These are phyloP conservation scores for Xylaria sp. DNA, from an alignment of 2,329 filamentous ascomycete species.

Conservation along the genomic window DNA sequence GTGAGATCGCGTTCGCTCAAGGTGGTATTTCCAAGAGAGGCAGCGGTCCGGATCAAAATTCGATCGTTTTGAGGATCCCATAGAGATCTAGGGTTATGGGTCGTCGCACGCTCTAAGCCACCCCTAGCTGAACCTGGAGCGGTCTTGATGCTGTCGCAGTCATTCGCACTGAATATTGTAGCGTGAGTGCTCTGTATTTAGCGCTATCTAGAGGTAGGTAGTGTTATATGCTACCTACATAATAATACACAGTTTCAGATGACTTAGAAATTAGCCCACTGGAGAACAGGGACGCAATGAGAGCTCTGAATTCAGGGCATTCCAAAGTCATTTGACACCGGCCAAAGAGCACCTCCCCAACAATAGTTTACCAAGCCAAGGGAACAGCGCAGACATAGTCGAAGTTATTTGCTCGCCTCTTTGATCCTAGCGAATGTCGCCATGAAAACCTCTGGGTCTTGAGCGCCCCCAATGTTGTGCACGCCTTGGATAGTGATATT, in stretches of 20 bases:
- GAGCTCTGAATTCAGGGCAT: background rate
- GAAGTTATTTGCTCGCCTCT: conserved; percentile 23
- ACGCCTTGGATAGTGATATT: conserved; percentile 70
- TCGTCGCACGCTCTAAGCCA: background rate
- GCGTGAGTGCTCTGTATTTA: too few relatives aligned
- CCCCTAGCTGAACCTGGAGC: background rate
- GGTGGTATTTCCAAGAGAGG: conserved; percentile 40
- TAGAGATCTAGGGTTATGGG: background rate
- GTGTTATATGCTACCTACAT: too few relatives aligned
- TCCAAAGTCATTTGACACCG: background rate
- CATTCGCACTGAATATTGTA: too few relatives aligned
- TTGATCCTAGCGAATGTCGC: conserved; percentile 39
- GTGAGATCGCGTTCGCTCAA: conserved; percentile 42
- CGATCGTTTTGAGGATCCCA: conserved; percentile 16
- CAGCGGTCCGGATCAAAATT: conserved; percentile 3
- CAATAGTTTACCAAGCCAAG: background rate
- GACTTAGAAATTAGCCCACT: too few relatives aligned
- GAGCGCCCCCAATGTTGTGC: conserved; percentile 18
- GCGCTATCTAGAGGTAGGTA: too few relatives aligned
- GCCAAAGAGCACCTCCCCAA: background rate
- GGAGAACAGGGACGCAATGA: too few relatives aligned
- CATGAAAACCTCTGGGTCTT: conserved; percentile 18
- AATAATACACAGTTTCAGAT: too few relatives aligned
- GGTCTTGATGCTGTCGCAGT: background rate
- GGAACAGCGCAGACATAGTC: background rate